Conservation (phyloP, 495 filamentous ascomycete species). For the Penicillium tannophilum region DNA sequence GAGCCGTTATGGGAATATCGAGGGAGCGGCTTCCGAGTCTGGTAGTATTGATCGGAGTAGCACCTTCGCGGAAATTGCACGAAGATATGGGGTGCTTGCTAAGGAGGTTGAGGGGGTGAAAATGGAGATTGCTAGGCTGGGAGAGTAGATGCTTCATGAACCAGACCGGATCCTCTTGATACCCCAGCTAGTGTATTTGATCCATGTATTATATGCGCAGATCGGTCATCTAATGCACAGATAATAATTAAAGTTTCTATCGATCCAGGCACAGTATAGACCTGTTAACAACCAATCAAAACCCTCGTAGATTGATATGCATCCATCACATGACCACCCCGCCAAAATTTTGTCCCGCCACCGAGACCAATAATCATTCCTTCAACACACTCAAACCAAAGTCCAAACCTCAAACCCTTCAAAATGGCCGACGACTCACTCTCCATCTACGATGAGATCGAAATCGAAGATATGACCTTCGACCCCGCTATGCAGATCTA, state of each 20-base stretch:
- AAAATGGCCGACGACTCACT: conserved; percentile 68
- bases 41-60: conserved; percentile 15
- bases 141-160: conserved; percentile 17
- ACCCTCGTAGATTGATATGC: neutral
- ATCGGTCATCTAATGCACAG: neutral
- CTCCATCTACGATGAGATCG: conserved; percentile 95
- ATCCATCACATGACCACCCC: conserved; percentile 35
- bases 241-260: neutral
- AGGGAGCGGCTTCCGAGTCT: conserved; percentile 6
- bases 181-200: too few species aligned
- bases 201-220: too few species aligned
- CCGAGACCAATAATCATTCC: conserved; percentile 9
- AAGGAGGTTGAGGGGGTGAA: conserved; percentile 56
- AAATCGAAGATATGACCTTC: conserved; percentile 99
- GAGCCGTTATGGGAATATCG: conserved; percentile 54
- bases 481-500: conserved; percentile 82
- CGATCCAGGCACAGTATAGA: neutral
- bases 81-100: conserved; percentile 58
- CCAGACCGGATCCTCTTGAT: neutral
- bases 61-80: conserved; percentile 58
- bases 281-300: neutral
- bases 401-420: neutral
- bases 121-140: conserved; percentile 58
- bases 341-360: conserved; percentile 30
- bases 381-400: conserved; percentile 1